phyloP scores from a whole-genome alignment of 1,139 yeast species.

The Scheffersomyces titani region DNA sequence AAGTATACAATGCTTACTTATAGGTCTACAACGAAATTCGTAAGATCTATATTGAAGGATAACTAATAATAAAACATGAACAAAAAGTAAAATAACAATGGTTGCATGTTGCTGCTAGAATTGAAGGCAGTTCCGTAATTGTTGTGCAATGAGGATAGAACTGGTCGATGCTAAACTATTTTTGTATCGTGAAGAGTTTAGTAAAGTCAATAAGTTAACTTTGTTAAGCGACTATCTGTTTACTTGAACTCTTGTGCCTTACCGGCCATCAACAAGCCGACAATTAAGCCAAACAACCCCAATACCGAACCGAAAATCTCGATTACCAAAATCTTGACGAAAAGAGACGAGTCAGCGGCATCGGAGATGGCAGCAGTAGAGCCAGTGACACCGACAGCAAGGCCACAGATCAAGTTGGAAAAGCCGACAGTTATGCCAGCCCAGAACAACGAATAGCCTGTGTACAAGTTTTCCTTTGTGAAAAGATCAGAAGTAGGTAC shows the following conservation, averaged over 20 bases:
- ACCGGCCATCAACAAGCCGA: conserved; percentile 95
- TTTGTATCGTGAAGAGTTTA: not conserved
- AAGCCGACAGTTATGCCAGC: conserved; percentile 96
- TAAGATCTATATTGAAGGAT: conserved; percentile 1
- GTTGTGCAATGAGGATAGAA: not conserved
- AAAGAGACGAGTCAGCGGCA: conserved; percentile 94
- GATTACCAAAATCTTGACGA: conserved; percentile 93
- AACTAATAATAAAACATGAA: not conserved
- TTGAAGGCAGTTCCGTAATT: not conserved
- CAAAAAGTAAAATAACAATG: not conserved
- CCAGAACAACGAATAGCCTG: conserved; percentile 96
- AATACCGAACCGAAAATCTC: conserved; percentile 96
- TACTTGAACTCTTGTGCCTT: conserved; percentile 79
- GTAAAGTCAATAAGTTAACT: not conserved
- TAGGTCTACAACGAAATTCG: not conserved
- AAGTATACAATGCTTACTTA: no score
- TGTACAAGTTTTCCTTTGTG: conserved; percentile 85
- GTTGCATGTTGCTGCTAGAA: not conserved
- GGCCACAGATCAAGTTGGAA: conserved; percentile 92
- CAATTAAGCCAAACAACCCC: conserved; percentile 93
- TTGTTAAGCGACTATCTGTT: not conserved
- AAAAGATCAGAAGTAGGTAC: conserved; percentile 64
- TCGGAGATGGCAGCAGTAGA: conserved; percentile 97
- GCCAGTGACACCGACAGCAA: conserved; percentile 97
- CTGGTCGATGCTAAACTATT: not conserved